Conservation (phyloP, 805 yeast genomes). For the Candida easanensis region DNA sequence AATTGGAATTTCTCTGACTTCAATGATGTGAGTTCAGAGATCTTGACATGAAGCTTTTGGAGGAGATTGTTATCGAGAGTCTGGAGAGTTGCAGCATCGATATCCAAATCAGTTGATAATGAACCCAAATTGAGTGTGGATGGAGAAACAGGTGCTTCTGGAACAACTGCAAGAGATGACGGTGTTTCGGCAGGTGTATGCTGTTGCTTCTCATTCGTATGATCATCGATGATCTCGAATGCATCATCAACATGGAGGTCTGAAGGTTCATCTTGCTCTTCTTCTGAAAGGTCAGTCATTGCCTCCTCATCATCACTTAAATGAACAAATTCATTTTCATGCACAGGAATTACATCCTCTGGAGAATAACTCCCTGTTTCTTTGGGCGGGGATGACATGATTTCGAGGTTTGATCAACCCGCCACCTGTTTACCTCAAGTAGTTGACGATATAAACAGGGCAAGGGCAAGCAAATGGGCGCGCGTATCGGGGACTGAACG, state of each 20-base stretch:
- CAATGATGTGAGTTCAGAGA: slow-evolving; percentile 34
- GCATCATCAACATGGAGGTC: neutral
- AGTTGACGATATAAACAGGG: neutral
- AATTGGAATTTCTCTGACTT: slow-evolving; percentile 36
- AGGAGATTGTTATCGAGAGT: slow-evolving; percentile 24
- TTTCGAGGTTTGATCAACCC: neutral
- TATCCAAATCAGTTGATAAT: slow-evolving; percentile 34
- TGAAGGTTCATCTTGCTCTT: too few relatives aligned
- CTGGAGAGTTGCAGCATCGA: slow-evolving; percentile 26
- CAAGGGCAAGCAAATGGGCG: neutral
- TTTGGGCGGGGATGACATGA: neutral
- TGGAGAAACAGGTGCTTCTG: neutral
- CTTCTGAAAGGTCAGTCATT: too few relatives aligned
- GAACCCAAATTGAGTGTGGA: slow-evolving; percentile 9
- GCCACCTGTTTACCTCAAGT: neutral
- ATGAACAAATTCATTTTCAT: too few relatives aligned
- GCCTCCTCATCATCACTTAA: too few relatives aligned
- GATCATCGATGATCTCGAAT: neutral
- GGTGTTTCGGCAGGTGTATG: neutral
- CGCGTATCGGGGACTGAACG: neutral
- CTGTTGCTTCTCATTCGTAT: neutral
- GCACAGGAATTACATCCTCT: neutral
- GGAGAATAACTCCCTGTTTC: neutral
- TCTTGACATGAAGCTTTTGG: slow-evolving; percentile 28
- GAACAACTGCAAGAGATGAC: too few relatives aligned